Base-by-base conservation (phyloP, 306 rosid genomes). In the Argentina anserina region DNA sequence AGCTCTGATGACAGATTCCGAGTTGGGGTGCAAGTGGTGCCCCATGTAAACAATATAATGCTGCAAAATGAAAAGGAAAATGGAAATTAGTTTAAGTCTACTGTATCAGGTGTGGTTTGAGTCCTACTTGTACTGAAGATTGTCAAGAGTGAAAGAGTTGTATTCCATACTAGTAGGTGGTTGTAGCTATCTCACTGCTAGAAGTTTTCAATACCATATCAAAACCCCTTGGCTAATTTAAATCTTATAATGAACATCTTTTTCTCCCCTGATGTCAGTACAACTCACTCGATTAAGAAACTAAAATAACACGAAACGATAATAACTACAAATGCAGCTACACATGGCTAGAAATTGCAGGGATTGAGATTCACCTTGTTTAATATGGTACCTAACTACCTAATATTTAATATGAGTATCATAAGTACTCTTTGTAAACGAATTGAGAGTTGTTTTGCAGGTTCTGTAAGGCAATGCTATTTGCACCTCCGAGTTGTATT, bases 31-130 rank as follows among this genome's bases (percentile, higher is more conserved):
- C 47, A 86, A 82, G 69, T 84, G 90, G 66, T 81, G 88, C 82
- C 90, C 92, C 84, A 86, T 83, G 79, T 90, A 90, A 55, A 90
- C 79, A 70, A 86, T 82, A 80, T 90, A 84, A 71, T 87, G 96
- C 90, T 86, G 82, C 74, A 28, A 70, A 41, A 25, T 41, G 67
- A 73, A 65, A 42, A 65, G 37, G 23, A 41, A 62, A 25, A 34
- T 11, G 1, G 34, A 43, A 36, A 21, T 70, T 17, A n/a, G 6
- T 36, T 13, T 43, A 37, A 43, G 36, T 33, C 36, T 33, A 33
- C 36, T 33, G 5, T 41, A 46, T 14, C 17, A 15, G 7, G 13
- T 13, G 11, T n/a, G 49, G 20, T 46, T 46, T 45, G 50, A n/a
- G 50, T 14, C n/a, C n/a, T 45, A 5, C 50, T 45, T 46, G 17